A percentile compares a stretch with the other conserved stretches of the same genome.
phyloP scores from a whole-genome alignment of 163 green algal species.

The Chloroidium sp. region DNA sequence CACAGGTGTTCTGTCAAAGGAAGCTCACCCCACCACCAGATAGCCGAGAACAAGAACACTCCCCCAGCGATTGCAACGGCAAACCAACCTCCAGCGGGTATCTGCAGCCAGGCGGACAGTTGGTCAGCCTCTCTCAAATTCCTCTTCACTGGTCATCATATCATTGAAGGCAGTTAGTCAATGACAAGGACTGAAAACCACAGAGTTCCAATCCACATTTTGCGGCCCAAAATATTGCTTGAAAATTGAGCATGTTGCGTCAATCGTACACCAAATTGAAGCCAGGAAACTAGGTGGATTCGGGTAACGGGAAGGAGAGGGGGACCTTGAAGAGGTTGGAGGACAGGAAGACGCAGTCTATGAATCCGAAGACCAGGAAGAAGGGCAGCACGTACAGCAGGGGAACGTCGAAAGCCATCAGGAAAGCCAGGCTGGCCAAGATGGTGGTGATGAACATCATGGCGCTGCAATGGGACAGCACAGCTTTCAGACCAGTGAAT shows the following conservation, averaged over 20 bases:
- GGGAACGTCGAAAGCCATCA: slow-evolving; percentile 23
- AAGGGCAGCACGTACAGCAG: slow-evolving; percentile 19
- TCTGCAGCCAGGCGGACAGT: not conserved
- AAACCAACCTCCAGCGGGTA: not conserved
- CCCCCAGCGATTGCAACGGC: not conserved
- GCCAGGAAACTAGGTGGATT: not conserved
- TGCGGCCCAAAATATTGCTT: not conserved
- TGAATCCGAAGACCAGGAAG: slow-evolving; percentile 18
- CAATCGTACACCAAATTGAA: not conserved
- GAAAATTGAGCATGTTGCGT: not conserved
- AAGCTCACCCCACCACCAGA: not conserved
- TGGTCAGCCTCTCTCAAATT: not conserved
- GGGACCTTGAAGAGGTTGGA: slow-evolving; percentile 34
- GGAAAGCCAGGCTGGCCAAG: slow-evolving; percentile 24
- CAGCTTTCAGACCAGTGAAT: no score
- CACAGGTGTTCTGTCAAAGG: no score
- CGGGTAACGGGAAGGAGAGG: not conserved
- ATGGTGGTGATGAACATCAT: slow-evolving; percentile 35
- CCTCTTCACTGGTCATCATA: not conserved
- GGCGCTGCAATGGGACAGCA: not conserved
- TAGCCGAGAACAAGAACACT: not conserved
- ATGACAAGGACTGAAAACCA: no score
- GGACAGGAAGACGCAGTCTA: slow-evolving; percentile 33
- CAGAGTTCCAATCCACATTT: not conserved
- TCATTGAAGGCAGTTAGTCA: not conserved